Evolutionary conservation across 306 rosid species (phyloP).

Genomic region (Prinsepia uniflora): DNA sequence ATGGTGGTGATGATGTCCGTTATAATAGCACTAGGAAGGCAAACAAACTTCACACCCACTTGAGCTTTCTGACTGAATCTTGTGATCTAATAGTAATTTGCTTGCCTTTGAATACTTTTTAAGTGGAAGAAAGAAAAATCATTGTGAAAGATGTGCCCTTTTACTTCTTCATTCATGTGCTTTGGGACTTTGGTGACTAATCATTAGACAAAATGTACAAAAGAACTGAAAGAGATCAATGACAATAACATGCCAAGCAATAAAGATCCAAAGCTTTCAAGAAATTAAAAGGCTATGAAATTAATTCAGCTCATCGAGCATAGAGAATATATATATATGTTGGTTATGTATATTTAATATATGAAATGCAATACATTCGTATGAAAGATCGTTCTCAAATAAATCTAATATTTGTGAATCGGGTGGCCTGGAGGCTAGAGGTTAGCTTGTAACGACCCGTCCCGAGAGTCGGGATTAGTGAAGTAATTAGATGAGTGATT

Average conservation of each 20-base stretch:
- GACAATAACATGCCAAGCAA: constrained; percentile 39
- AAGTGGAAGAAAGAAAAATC: constrained; percentile 10
- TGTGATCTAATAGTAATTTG: constrained; percentile 5
- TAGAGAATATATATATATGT: too few species aligned
- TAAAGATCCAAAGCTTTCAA: too few species aligned
- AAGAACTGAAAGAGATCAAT: background rate
- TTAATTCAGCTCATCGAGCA: too few species aligned
- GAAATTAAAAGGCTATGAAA: too few species aligned
- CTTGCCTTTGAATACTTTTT: constrained; percentile 13
- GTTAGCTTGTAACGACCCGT: too few species aligned
- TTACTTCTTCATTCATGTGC: constrained; percentile 25
- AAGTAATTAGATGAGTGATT: too few species aligned
- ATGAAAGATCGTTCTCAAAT: too few species aligned
- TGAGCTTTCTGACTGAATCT: constrained; percentile 3
- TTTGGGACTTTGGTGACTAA: constrained; percentile 37
- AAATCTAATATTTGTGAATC: too few species aligned
- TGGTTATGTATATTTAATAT: too few species aligned
- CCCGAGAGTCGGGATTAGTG: too few species aligned
- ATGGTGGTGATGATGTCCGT: constrained; percentile 1
- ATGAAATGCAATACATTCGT: too few species aligned
- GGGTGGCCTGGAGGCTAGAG: too few species aligned
- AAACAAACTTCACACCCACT: constrained; percentile 25
- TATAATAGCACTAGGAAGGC: constrained; percentile 6
- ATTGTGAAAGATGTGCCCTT: constrained; percentile 6
- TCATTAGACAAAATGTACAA: constrained; percentile 29